Evolutionary conservation across 495 filamentous ascomycete genomes (phyloP).

Genomic region (Podospora tetraspora): DNA sequence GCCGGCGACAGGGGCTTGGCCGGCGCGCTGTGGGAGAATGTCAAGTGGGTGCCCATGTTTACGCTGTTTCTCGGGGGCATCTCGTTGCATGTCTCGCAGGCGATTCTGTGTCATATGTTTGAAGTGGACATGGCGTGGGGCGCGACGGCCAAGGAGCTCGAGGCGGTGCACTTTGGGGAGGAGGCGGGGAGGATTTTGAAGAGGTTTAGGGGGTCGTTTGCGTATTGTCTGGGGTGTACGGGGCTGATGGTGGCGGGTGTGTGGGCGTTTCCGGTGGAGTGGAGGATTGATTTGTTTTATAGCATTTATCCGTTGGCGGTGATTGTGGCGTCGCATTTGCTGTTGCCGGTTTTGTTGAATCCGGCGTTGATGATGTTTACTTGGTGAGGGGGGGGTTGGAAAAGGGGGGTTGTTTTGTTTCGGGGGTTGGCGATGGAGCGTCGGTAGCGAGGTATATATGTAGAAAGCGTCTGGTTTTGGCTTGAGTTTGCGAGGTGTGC

Average conservation of each 20-base stretch:
- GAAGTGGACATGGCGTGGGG: conserved; percentile 59
- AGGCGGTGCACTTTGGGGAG: conserved; percentile 55
- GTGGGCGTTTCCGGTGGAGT: conserved; percentile 44
- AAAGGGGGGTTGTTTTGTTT: background rate
- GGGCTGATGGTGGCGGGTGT: conserved; percentile 45
- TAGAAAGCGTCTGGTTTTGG: background rate
- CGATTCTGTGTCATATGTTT: conserved; percentile 57
- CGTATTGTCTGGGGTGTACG: conserved; percentile 44
- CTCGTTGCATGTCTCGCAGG: conserved; percentile 57
- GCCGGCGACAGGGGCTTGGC: conserved; percentile 39
- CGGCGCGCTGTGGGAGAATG: conserved; percentile 47
- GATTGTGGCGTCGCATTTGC: conserved; percentile 51
- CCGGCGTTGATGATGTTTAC: conserved; percentile 64
- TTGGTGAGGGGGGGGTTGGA: conserved; percentile 36
- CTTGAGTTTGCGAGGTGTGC: too few relatives aligned
- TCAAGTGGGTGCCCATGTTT: conserved; percentile 60
- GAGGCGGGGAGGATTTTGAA: conserved; percentile 53
- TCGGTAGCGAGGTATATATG: background rate
- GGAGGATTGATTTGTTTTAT: conserved; percentile 53
- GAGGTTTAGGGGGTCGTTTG: conserved; percentile 56
- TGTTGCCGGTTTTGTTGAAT: conserved; percentile 57
- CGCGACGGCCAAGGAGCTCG: conserved; percentile 58
- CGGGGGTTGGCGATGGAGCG: background rate
- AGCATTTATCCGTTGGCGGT: conserved; percentile 55
- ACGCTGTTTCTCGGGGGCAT: conserved; percentile 60